Evolutionary conservation across 805 yeast genomes (phyloP), one percentile per base, ranked within the genome.

Genomic region (Schwanniomyces polymorphus): DNA sequence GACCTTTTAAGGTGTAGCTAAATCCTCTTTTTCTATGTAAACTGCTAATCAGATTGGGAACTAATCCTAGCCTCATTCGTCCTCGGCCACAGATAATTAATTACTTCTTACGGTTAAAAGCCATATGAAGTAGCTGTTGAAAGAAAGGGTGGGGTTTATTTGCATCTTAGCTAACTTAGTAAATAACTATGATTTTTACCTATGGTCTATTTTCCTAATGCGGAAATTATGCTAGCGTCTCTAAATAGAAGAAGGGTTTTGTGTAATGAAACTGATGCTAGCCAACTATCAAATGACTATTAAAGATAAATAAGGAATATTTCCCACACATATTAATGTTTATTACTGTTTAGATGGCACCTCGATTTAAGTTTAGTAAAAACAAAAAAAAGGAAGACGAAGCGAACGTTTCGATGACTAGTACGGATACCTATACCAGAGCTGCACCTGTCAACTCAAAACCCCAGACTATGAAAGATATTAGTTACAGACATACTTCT

Each of bases 331-430:
- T 33, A 31, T 33, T 26, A 29, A 16, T 31, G 35, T 14, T 31
- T 14, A 31, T 16, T 10, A 25, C 11, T 12, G 38, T 17, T 12
- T 39, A 38, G 43, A 80, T 80, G 84, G 80, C 84, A 16, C 39
- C 39, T 23, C 79, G 84, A 18, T 81, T 81, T 63, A 80, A 78
- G 59, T 80, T 82, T 59, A 80, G 81, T 14, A 76, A 72, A 57
- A 79, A 76, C 58, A 71, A 67, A 55, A 69, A 70, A 44, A 67
- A 46, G 34, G 51, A 34, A 43, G 49, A 33, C 41, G 43, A 28
- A 40, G 45, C 44, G 12, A 39, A 48, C 42, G 47, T 40, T 25
- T 42, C 47, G 25, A 44, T 40, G 46, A 44, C 42, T 6, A 43
- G 52, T 38, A 52, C 46, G 26, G 47, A 45, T 28, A 31, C 11